Percentiles rank a stretch among this genome's conserved stretches.
Conservation (phyloP, 257 asterid genomes). For the Fraxinus americana region DNA sequence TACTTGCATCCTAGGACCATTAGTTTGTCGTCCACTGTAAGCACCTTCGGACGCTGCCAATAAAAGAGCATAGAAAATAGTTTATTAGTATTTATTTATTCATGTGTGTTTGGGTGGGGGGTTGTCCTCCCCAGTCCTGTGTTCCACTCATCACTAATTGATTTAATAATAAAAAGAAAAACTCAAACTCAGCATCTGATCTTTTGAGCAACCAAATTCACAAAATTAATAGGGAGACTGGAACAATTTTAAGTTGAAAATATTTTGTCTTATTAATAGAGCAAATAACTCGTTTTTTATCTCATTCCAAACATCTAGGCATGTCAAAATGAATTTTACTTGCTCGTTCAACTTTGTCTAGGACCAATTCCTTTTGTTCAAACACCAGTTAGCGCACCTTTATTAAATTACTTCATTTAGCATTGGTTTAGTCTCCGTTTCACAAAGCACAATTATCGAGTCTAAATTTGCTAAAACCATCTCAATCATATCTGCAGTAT, state of each 20-base stretch:
- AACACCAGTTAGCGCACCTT: not conserved
- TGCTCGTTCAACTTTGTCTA: not conserved
- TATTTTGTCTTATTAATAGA: not conserved
- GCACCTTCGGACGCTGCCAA: conserved; percentile 77
- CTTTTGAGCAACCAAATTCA: not conserved
- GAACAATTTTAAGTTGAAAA: not conserved
- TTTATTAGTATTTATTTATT: not conserved
- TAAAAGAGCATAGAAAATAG: conserved; percentile 25
- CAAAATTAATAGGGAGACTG: not conserved
- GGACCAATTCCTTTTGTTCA: conserved; percentile 2
- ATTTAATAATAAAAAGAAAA: not conserved
- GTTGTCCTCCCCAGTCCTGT: not conserved
- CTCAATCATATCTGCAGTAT: conserved; percentile 1
- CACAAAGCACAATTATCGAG: not conserved
- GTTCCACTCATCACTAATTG: conserved; percentile 1
- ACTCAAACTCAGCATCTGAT: not conserved
- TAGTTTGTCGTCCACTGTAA: conserved; percentile 87
- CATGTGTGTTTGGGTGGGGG: not conserved
- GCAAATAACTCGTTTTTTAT: not conserved
- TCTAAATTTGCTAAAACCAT: conserved; percentile 3
- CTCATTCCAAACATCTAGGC: not conserved
- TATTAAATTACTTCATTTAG: not conserved
- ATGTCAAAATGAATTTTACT: not conserved
- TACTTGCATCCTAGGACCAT: conserved; percentile 90
- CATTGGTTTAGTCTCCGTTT: conserved; percentile 1